Percentiles rank a stretch among this genome's conserved stretches.
phyloP scores from a whole-genome alignment of 805 yeast species.

The Zygoascus biomembranicola region DNA sequence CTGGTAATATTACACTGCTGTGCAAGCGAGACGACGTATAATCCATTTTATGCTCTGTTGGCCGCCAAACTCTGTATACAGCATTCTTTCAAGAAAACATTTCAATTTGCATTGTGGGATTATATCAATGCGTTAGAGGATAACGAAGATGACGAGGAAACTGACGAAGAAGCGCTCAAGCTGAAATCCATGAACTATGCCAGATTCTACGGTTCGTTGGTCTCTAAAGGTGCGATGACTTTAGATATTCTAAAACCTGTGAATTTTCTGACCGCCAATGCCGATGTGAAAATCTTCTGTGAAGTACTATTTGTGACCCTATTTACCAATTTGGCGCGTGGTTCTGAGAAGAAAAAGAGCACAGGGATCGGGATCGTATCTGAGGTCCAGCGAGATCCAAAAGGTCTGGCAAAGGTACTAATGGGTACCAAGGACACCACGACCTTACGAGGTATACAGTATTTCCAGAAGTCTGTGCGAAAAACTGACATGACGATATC shows the following conservation, averaged over 20 bases:
- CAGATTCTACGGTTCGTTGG: slow-evolving; percentile 66
- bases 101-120: slow-evolving; percentile 90
- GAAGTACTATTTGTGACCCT: slow-evolving; percentile 67
- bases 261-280: slow-evolving; percentile 58
- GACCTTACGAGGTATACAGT: slow-evolving; percentile 57
- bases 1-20: slow-evolving; percentile 80
- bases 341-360: slow-evolving; percentile 16
- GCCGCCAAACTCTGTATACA: slow-evolving; percentile 66
- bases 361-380: slow-evolving; percentile 7
- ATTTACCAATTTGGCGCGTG: slow-evolving; percentile 44
- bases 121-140: slow-evolving; percentile 44
- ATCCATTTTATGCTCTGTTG: slow-evolving; percentile 81
- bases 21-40: slow-evolving; percentile 70
- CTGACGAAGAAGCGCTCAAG: slow-evolving; percentile 40
- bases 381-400: slow-evolving; percentile 37
- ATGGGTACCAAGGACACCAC: slow-evolving; percentile 51
- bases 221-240: slow-evolving; percentile 66
- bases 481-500: slow-evolving; percentile 18
- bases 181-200: slow-evolving; percentile 65
- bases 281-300: slow-evolving; percentile 57
- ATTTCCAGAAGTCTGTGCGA: slow-evolving; percentile 38
- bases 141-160: slow-evolving; percentile 19
- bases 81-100: slow-evolving; percentile 69
- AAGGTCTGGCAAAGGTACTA: slow-evolving; percentile 39
- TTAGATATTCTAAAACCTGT: slow-evolving; percentile 65